Conservation (phyloP, 805 yeast species). For the Nakazawaea laoshanensis region DNA sequence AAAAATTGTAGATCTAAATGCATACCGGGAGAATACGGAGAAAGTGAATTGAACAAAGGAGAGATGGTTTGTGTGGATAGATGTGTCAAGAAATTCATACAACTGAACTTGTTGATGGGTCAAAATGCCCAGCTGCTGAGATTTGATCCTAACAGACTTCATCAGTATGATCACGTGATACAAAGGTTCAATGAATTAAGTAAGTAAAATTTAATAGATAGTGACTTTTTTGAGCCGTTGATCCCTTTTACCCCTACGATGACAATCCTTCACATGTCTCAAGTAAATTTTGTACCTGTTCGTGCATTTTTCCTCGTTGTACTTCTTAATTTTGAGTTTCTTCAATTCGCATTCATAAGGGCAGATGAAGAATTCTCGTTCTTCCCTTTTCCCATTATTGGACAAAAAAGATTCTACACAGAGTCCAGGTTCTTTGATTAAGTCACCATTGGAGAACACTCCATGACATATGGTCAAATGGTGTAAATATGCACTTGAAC, state of each 20-base stretch:
- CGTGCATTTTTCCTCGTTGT: background rate
- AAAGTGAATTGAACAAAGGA: constrained; percentile 77
- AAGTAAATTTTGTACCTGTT: constrained; percentile 7
- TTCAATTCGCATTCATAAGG: constrained; percentile 8
- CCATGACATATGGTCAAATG: constrained; percentile 24
- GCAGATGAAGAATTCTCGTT: constrained; percentile 4
- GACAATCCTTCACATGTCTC: constrained; percentile 10
- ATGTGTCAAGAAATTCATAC: constrained; percentile 78
- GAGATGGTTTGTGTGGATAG: constrained; percentile 78
- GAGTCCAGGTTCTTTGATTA: constrained; percentile 17
- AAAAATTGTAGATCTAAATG: constrained; percentile 67
- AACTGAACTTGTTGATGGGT: constrained; percentile 59
- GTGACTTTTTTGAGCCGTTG: no score
- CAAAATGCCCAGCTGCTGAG: constrained; percentile 34
- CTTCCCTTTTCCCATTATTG: constrained; percentile 1
- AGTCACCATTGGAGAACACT: constrained; percentile 20
- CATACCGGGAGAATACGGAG: constrained; percentile 78
- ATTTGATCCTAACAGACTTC: constrained; percentile 36
- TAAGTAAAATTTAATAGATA: no score
- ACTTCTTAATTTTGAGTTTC: constrained; percentile 2
- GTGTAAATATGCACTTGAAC: constrained; percentile 21
- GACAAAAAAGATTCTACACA: background rate
- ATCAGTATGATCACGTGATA: constrained; percentile 22
- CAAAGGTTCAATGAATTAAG: background rate
- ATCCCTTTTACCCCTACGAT: constrained; percentile 8